A percentile compares a stretch with the other conserved stretches of the same genome.
Conservation (phyloP, 495 filamentous ascomycete species). For the Penicillium waksmanii region DNA sequence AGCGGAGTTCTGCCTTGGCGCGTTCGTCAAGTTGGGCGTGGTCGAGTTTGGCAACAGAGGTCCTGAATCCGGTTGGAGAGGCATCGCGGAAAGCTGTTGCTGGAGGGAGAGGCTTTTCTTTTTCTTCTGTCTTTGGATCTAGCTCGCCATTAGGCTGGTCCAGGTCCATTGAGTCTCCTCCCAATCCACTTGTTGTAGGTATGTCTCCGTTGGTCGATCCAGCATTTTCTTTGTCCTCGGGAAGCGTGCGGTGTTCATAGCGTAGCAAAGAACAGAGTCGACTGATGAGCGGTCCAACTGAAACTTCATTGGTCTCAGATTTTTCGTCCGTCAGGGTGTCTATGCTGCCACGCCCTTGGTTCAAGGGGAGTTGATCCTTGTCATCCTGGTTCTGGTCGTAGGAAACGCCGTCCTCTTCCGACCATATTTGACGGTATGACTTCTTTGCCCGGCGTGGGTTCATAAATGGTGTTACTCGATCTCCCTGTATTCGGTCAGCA, state of each 20-base stretch:
- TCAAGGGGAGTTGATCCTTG: slow-evolving; percentile 69
- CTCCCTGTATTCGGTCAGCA: slow-evolving; percentile 57
- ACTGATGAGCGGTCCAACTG: slow-evolving; percentile 79
- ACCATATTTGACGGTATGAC: slow-evolving; percentile 88
- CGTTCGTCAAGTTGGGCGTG: slow-evolving; percentile 86
- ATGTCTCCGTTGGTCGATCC: slow-evolving; percentile 55
- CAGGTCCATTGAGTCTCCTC: slow-evolving; percentile 59
- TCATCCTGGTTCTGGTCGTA: slow-evolving; percentile 62
- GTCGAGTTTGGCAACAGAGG: slow-evolving; percentile 67
- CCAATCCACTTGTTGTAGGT: slow-evolving; percentile 44
- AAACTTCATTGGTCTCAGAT: slow-evolving; percentile 88
- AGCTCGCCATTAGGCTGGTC: slow-evolving; percentile 45
- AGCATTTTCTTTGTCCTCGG: slow-evolving; percentile 62
- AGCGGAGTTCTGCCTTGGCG: slow-evolving; percentile 86
- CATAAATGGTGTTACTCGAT: slow-evolving; percentile 79
- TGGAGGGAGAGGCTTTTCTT: slow-evolving; percentile 58
- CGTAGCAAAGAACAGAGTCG: slow-evolving; percentile 83
- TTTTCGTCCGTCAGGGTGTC: slow-evolving; percentile 84
- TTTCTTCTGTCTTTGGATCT: slow-evolving; percentile 49
- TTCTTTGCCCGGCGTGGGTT: slow-evolving; percentile 85
- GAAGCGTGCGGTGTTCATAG: slow-evolving; percentile 71
- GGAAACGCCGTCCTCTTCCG: slow-evolving; percentile 84
- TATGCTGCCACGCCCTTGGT: slow-evolving; percentile 80
- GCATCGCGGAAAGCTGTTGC: slow-evolving; percentile 80
- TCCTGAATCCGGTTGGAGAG: slow-evolving; percentile 59